Conservation (phyloP, 1,284 basidiomycete species). For the Puccinia horiana region DNA sequence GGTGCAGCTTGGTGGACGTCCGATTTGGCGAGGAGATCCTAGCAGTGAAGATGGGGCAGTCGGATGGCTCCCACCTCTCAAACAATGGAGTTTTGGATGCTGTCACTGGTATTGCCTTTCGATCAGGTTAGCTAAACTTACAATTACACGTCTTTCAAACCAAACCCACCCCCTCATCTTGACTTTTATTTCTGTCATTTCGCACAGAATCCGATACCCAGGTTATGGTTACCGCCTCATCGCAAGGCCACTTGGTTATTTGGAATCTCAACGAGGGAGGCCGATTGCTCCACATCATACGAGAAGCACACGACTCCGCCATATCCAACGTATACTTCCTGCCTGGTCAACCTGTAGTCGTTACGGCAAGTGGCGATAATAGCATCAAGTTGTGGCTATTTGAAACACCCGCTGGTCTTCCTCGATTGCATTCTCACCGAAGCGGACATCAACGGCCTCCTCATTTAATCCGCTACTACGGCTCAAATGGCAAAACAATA, state of each 20-base stretch:
- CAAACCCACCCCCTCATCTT: conserved; percentile 24
- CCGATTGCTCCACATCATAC: conserved; percentile 75
- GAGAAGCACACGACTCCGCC: conserved; percentile 80
- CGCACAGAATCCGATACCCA: conserved; percentile 52
- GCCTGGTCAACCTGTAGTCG: conserved; percentile 80
- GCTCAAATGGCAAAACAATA: conserved; percentile 90
- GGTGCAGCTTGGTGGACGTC: conserved; percentile 84
- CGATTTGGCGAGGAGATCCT: conserved; percentile 84
- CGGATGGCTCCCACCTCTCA: conserved; percentile 51
- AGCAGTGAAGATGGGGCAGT: conserved; percentile 71
- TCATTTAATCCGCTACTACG: conserved; percentile 89
- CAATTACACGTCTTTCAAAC: neutral
- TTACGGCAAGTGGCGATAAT: conserved; percentile 87
- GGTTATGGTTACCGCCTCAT: conserved; percentile 79
- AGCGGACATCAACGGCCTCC: conserved; percentile 90
- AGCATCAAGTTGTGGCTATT: conserved; percentile 96
- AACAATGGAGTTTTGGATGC: conserved; percentile 67
- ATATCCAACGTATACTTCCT: conserved; percentile 83
- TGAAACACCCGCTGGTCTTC: conserved; percentile 81
- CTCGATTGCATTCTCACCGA: conserved; percentile 83
- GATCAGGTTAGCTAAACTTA: conserved; percentile 69
- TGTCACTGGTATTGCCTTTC: conserved; percentile 76
- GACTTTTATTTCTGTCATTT: neutral
- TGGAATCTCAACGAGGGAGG: conserved; percentile 87
- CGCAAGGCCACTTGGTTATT: conserved; percentile 80